Evolutionary conservation across 768 basidiomycete genomes (phyloP), one percentile per base, ranked within the genome.

Genomic region (Boletales sp.): DNA sequence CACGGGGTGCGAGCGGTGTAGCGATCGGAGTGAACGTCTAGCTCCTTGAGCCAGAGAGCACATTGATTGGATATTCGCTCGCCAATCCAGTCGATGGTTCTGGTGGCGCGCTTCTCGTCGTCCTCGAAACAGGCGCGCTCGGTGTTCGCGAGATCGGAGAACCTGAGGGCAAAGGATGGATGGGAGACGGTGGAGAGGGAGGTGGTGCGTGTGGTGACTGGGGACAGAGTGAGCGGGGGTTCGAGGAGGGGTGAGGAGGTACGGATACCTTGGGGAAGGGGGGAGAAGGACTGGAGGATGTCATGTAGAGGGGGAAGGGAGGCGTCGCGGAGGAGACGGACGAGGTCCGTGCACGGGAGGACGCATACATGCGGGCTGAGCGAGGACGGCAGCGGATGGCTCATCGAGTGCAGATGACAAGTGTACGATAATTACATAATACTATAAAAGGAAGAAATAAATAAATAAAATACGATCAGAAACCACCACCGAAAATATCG

Each of bases 61-160:
- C 83, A 83, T 49, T 81, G 76, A 53, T 74, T 76, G 37, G 73
- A 69, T 47, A 92, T 83, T 42, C 90, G 81, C 11, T 81, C 80
- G 34, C 86, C 78, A 55, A 93, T 85, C 90, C 90, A 93, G 70
- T 93, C 90, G 57, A 92, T 77, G n/a, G 81, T 84, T 41, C 90
- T 80, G 19, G 79, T 79, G 0, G 90, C 87, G 30, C 90, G 86
- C 56, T 81, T 70, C 53, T 88, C 85, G 55, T 91, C 90, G 57
- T 86, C 84, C 66, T 93, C 90, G 15, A 77, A 77, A 56, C 85
- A 88, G 13, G 85, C 85, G 15, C 73, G 67, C 62, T 93, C 90
- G 13, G 88, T 80, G 57, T 88, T 85, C 2, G 60, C 53, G 38
- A 93, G 71, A 65, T 87, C 81, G 13, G 90, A 90, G 70, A 93